A percentile compares a stretch with the other conserved stretches of the same genome.
Evolutionary conservation across 1,284 basidiomycete species (phyloP).

Genomic region (Boletus smithii): DNA sequence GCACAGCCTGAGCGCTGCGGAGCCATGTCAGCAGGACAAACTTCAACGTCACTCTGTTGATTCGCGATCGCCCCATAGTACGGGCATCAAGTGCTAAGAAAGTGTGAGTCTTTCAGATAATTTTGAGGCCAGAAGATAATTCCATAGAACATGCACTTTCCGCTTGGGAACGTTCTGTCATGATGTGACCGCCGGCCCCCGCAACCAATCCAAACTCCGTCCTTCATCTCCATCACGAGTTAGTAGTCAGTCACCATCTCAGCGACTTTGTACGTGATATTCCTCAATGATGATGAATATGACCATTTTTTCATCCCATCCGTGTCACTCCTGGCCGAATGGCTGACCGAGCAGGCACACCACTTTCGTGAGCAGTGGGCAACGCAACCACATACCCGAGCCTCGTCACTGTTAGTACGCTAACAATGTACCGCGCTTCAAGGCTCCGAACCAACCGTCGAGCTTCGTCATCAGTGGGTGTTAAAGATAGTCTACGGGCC

Average conservation of each 20-base stretch:
- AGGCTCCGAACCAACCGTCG: neutral
- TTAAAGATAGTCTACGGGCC: neutral
- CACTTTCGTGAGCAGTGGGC: neutral
- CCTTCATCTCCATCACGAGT: neutral
- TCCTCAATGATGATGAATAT: neutral
- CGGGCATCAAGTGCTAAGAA: neutral
- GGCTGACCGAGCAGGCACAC: too few species aligned
- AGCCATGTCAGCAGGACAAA: slow-evolving; percentile 2
- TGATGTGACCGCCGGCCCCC: neutral
- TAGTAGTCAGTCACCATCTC: neutral
- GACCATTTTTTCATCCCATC: neutral
- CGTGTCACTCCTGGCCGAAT: neutral
- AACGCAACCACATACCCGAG: neutral
- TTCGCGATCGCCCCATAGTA: neutral
- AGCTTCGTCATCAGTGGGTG: neutral
- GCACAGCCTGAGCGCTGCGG: neutral
- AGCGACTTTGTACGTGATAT: neutral
- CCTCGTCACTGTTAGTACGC: neutral
- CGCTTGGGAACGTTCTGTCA: neutral
- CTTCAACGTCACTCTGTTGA: neutral
- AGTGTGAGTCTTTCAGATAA: neutral
- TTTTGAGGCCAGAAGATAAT: neutral
- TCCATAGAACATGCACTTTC: neutral
- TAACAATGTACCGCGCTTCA: neutral
- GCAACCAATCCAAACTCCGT: slow-evolving; percentile 6